Conservation (phyloP, 2,329 filamentous ascomycete genomes). For the Paraconiothyrium brasiliense region DNA sequence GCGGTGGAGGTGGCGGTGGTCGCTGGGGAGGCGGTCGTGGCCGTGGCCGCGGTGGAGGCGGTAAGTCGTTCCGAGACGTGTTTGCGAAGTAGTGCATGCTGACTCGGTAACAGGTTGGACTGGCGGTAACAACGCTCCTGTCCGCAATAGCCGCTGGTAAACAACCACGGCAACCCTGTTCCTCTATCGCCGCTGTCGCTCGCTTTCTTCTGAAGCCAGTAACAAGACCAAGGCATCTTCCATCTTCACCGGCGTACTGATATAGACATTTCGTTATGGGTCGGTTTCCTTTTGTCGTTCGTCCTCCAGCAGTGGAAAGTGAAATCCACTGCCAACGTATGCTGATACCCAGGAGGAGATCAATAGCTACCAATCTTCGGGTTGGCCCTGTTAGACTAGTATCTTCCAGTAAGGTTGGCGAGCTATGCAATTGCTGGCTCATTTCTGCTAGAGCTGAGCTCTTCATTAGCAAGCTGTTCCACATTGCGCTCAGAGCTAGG, state of each 20-base stretch:
- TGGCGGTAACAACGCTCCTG: conserved; percentile 51
- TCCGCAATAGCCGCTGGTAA: conserved; percentile 55
- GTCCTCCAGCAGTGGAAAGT: conserved; percentile 7
- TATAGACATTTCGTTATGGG: conserved; percentile 31
- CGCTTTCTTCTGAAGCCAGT: conserved; percentile 21
- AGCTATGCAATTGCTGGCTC: conserved; percentile 19
- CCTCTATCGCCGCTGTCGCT: conserved; percentile 16
- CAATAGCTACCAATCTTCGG: conserved; percentile 26
- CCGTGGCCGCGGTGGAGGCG: conserved; percentile 67
- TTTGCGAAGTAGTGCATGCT: conserved; percentile 21
- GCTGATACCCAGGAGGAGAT: conserved; percentile 44
- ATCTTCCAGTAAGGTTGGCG: conserved; percentile 31
- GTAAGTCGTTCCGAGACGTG: conserved; percentile 37
- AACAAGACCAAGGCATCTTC: not conserved
- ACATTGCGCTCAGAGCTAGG: conserved; percentile 38
- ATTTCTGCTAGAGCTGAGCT: conserved; percentile 8
- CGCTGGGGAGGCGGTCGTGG: conserved; percentile 75
- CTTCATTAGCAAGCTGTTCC: conserved; percentile 12
- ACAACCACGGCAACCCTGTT: conserved; percentile 19
- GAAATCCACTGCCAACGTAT: conserved; percentile 27
- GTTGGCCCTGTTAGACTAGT: conserved; percentile 38
- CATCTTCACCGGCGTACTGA: conserved; percentile 33
- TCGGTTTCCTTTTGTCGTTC: conserved; percentile 21
- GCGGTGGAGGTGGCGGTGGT: conserved; percentile 78
- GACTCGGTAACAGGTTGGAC: conserved; percentile 42